A percentile compares a stretch with the other conserved stretches of the same genome.
Evolutionary conservation across 1,139 yeast species (phyloP).

Genomic region (Pichia sp.): DNA sequence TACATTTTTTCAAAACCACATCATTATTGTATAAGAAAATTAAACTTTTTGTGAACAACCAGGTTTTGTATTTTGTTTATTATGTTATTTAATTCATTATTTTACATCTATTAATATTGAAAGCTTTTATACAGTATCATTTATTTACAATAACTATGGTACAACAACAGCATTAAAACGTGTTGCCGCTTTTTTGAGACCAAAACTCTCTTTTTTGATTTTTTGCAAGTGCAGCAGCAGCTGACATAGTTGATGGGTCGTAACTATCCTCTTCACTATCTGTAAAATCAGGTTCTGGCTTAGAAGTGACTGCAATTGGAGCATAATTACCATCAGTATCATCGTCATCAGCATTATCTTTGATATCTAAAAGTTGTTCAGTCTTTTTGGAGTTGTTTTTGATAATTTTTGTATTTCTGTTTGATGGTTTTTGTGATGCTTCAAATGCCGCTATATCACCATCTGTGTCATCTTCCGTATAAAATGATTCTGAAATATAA

Average conservation of each 20-base stretch:
- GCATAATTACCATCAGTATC: constrained; percentile 2
- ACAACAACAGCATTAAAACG: constrained; percentile 9
- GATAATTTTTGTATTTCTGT: not conserved
- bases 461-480: constrained; percentile 23
- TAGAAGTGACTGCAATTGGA: not conserved
- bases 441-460: constrained; percentile 14
- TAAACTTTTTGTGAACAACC: not conserved
- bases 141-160: not conserved
- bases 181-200: constrained; percentile 34
- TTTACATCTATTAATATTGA: not conserved
- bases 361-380: constrained; percentile 11
- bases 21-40: no score
- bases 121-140: not conserved
- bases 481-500: constrained; percentile 23
- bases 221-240: constrained; percentile 7
- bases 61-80: not conserved
- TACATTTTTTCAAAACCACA: no score
- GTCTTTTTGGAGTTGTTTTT: constrained; percentile 3
- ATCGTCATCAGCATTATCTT: constrained; percentile 4
- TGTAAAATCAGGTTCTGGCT: constrained; percentile 7
- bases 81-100: not conserved
- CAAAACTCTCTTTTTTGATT: constrained; percentile 39
- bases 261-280: constrained; percentile 25
- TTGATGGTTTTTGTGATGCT: constrained; percentile 18
- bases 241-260: constrained; percentile 17